Base-by-base conservation (phyloP, 768 basidiomycete species). In the Boletus rubescentipes region DNA sequence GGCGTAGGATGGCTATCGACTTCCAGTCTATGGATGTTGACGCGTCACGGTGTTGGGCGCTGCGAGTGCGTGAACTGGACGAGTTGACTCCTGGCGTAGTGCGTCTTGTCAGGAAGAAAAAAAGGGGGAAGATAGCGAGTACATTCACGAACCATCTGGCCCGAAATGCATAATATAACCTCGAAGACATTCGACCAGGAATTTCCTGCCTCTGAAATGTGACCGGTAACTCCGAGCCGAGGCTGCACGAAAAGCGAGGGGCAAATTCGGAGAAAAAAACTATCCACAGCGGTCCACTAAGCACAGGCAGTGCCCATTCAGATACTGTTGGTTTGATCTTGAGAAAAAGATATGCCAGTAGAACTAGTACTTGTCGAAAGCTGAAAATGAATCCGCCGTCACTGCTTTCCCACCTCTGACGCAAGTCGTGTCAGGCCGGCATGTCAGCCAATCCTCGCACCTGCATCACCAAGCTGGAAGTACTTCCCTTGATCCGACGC, bases 361-460 rank as follows among this genome's bases (percentile, higher is more conserved):
- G 55, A 46, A 44, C 18, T n/a, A 38, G 31, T 49, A 32, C 44
- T 54, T 21, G 46, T 45, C 42, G 36, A 58, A 46, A 51, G 36
- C 52, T 43, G 51, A 65, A 58, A 57, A 39, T 40, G 15, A 20
- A 14, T 20, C n/a, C 34, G 46, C 30, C 41, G 42, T 36, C 35
- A 46, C 23, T 39, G 52, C 47, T 57, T 66, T 68, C 58, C 61
- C 61, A 61, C 56, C 58, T 62, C 62, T 58, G 54, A 64, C 51
- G 35, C 44, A 36, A 37, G 42, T 23, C 30, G 26, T 48, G 51
- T 52, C 47, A 42, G 53, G 36, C 56, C 47, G 45, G 31, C 53
- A 16, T 26, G 36, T n/a, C 37, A 52, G 45, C 45, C 55, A 53
- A 61, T 44, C 56, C 54, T 53, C 34, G 49, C 59, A 45, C 41